Conservation (phyloP, 108 stramenopile species). For the Ochromonas danica region DNA sequence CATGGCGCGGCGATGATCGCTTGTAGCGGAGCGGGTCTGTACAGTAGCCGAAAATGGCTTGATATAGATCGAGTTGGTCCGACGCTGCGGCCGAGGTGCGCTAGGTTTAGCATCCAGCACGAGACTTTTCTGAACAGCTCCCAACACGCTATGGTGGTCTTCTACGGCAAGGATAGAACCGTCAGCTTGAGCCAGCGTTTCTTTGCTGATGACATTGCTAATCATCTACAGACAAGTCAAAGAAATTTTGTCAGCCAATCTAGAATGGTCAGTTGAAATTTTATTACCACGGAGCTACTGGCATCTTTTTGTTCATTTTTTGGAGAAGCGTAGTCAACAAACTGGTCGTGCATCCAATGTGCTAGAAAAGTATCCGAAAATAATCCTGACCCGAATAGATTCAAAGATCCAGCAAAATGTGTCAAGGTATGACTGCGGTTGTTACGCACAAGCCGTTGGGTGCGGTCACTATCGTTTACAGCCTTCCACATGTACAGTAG, state of each 20-base stretch:
- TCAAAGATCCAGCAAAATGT: slow-evolving; percentile 23
- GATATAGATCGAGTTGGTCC: background rate
- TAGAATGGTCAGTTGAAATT: no score
- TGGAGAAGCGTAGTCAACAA: slow-evolving; percentile 4
- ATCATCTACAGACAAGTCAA: no score
- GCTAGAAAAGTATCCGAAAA: slow-evolving; percentile 27
- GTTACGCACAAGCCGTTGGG: background rate
- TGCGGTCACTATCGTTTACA: slow-evolving; percentile 24
- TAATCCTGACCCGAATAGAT: slow-evolving; percentile 24
- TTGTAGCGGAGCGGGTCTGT: background rate
- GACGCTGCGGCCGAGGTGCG: no score
- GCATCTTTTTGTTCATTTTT: no score
- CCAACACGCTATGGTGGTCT: no score
- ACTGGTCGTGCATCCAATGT: background rate
- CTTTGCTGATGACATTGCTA: no score
- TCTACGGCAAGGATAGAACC: no score
- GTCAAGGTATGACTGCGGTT: background rate
- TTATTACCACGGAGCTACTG: no score
- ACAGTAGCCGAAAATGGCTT: background rate
- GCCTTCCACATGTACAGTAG: slow-evolving; percentile 36
- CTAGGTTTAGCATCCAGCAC: no score
- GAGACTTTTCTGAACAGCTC: no score
- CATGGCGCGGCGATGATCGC: background rate
- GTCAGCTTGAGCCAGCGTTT: no score
- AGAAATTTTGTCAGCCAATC: no score